phyloP scores from a whole-genome alignment of 164 flowering plant genomes.

The Nelumbo lutea region DNA sequence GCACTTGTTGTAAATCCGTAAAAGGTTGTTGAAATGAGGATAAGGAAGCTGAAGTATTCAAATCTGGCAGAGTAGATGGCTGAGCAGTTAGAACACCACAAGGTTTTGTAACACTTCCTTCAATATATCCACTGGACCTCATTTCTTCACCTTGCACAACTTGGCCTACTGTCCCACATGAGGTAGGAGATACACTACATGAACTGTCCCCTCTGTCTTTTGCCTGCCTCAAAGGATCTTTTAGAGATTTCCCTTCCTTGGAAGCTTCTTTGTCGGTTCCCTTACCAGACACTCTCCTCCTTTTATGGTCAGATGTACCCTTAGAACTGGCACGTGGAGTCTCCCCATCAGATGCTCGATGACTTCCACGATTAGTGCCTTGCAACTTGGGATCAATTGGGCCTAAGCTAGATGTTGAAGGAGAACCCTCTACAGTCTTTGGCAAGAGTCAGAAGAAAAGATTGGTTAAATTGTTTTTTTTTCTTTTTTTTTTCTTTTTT shows the following conservation, averaged over 20 bases:
- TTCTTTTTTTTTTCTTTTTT: too few relatives aligned
- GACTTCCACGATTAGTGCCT: conserved; percentile 30
- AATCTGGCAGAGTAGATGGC: conserved; percentile 56
- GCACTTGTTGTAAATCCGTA: conserved; percentile 89
- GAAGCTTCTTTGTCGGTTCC: conserved; percentile 38
- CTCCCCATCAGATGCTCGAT: conserved; percentile 24
- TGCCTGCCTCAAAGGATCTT: conserved; percentile 34
- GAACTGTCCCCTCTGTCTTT: conserved; percentile 29
- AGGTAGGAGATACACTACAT: conserved; percentile 20
- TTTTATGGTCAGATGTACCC: conserved; percentile 41
- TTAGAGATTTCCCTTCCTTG: conserved; percentile 35
- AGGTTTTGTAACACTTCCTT: conserved; percentile 32
- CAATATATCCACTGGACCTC: conserved; percentile 27
- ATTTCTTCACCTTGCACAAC: conserved; percentile 32
- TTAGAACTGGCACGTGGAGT: conserved; percentile 26
- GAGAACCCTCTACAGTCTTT: conserved; percentile 36
- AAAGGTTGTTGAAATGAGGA: conserved; percentile 63
- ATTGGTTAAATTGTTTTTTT: neutral
- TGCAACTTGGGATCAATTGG: conserved; percentile 24
- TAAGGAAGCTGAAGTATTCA: conserved; percentile 51
- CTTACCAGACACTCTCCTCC: conserved; percentile 36
- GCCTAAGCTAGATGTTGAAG: conserved; percentile 23
- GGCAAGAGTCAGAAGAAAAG: conserved; percentile 2
- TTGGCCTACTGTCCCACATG: conserved; percentile 26
- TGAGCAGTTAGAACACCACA: conserved; percentile 28